Evolutionary conservation across 345 rosid genomes (phyloP).

Genomic region (Erucastrum elatum): DNA sequence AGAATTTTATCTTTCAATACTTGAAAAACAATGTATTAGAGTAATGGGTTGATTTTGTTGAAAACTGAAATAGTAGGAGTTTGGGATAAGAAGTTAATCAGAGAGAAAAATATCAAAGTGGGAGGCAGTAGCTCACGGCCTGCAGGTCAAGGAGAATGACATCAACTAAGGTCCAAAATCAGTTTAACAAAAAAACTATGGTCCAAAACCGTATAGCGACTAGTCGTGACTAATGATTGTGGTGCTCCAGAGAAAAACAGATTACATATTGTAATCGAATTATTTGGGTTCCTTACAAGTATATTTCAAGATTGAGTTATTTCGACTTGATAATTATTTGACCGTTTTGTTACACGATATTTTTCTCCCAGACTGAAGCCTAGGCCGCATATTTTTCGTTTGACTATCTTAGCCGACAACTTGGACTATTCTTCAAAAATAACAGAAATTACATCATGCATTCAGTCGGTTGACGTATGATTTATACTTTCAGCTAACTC

Average conservation of each 20-base stretch:
- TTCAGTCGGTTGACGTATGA: constrained; percentile 19
- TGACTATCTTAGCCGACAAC: background rate
- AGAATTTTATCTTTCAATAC: no score
- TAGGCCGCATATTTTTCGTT: background rate
- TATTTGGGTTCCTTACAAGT: no score
- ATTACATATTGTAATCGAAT: background rate
- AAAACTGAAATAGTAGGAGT: background rate
- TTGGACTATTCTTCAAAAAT: background rate
- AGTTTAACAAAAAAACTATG: no score
- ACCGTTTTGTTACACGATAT: background rate
- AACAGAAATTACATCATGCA: background rate
- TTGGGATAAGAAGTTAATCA: background rate
- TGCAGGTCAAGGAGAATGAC: background rate
- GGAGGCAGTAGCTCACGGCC: background rate
- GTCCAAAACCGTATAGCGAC: no score
- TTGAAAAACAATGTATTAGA: no score
- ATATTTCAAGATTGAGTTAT: no score
- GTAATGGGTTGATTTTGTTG: background rate
- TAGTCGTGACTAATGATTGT: background rate
- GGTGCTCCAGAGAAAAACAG: background rate
- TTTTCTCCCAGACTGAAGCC: no score
- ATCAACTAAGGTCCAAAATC: background rate
- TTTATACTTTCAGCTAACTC: background rate
- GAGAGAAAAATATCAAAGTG: background rate
- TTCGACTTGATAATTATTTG: no score